A percentile compares a stretch with the other conserved stretches of the same genome.
Evolutionary conservation across 768 basidiomycete species (phyloP).

Genomic region (Lactifluus piperatus): DNA sequence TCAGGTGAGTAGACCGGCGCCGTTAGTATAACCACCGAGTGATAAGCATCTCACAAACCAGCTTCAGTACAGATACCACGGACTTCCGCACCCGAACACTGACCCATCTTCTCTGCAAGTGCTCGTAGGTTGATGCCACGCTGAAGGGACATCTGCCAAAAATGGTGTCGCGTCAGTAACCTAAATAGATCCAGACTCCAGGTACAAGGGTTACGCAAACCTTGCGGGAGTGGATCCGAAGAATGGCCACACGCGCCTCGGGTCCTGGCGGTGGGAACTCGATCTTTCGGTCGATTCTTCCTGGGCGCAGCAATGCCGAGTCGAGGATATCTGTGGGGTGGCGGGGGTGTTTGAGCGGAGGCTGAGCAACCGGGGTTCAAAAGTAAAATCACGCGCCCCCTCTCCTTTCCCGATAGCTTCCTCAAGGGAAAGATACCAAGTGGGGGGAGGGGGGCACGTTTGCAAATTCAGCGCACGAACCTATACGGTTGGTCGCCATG

Average conservation of each 20-base stretch:
- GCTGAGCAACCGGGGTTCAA: background rate
- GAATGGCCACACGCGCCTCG: slow-evolving; percentile 93
- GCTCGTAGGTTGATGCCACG: slow-evolving; percentile 95
- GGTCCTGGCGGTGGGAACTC: slow-evolving; percentile 98
- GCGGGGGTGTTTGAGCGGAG: background rate
- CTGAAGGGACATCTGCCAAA: slow-evolving; percentile 84
- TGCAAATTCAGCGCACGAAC: slow-evolving; percentile 28
- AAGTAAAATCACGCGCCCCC: background rate
- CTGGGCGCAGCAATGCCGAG: slow-evolving; percentile 84
- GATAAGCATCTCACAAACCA: slow-evolving; percentile 33
- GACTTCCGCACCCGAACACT: slow-evolving; percentile 96
- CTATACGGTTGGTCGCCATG: slow-evolving; percentile 98
- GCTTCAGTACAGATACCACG: slow-evolving; percentile 96
- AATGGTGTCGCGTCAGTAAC: background rate
- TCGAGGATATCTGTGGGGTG: slow-evolving; percentile 74
- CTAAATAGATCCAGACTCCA: background rate
- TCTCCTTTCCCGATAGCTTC: no score
- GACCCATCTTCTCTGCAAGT: slow-evolving; percentile 98
- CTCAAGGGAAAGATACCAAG: background rate
- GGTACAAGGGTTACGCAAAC: slow-evolving; percentile 29
- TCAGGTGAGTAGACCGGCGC: background rate
- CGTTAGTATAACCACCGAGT: background rate
- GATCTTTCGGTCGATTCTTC: slow-evolving; percentile 95
- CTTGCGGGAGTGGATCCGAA: slow-evolving; percentile 95
- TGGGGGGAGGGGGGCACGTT: background rate